Conservation (phyloP, 2,329 filamentous ascomycete species). For the Tothia fuscella region DNA sequence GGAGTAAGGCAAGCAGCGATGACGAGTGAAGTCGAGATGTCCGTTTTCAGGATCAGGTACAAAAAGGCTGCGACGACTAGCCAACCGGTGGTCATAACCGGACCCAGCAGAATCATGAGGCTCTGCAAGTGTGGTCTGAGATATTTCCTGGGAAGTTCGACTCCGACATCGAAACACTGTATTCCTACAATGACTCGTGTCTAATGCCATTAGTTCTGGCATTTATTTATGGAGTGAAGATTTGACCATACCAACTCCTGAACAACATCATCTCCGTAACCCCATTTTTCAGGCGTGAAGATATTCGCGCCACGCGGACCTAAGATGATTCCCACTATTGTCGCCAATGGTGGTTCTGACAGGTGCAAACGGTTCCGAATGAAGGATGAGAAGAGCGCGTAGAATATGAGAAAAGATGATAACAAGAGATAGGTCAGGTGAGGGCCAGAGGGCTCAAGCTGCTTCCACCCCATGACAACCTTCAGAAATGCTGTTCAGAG, state of each 20-base stretch:
- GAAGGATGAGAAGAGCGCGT: constrained; percentile 34
- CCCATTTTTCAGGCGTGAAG: constrained; percentile 31
- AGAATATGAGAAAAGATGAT: constrained; percentile 33
- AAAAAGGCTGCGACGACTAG: constrained; percentile 36
- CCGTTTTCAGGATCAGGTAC: constrained; percentile 33
- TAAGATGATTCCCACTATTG: constrained; percentile 32
- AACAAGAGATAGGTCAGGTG: constrained; percentile 35
- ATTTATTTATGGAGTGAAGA: neutral
- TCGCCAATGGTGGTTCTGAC: constrained; percentile 36
- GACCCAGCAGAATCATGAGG: constrained; percentile 36
- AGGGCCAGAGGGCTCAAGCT: constrained; percentile 15
- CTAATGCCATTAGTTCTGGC: constrained; percentile 11
- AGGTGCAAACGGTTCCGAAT: constrained; percentile 37
- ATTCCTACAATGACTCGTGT: constrained; percentile 36
- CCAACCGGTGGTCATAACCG: constrained; percentile 40
- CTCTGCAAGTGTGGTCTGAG: constrained; percentile 41
- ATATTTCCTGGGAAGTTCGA: constrained; percentile 31
- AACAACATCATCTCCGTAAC: constrained; percentile 29
- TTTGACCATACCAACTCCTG: constrained; percentile 19
- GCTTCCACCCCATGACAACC: constrained; percentile 5
- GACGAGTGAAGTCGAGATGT: constrained; percentile 35
- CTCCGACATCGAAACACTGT: constrained; percentile 26
- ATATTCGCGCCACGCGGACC: constrained; percentile 30
- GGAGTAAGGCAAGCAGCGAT: constrained; percentile 45
- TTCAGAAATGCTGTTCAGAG: too few relatives aligned